Base-by-base conservation (phyloP, 2,329 filamentous ascomycete species). In the Paecilomyces sp. region DNA sequence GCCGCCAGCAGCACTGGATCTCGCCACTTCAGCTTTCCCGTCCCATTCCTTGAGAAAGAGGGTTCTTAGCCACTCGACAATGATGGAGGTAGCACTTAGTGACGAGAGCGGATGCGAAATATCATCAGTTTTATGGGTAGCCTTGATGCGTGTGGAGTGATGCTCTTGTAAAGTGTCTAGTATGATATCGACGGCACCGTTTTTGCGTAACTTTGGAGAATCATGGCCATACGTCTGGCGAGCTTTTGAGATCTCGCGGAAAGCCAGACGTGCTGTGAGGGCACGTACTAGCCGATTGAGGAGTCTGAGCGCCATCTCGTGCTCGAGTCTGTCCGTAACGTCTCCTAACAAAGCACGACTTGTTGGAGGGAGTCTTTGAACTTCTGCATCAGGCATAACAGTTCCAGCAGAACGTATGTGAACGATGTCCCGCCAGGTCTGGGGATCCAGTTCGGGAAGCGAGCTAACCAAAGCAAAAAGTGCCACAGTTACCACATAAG, bases 1-100 rank as follows among this genome's bases (percentile, higher is more conserved):
- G 57, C 90, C 89, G 13, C 90, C 90, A 62, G 92, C 88, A 13
- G 88, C 81, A 31, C 88, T 85, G 67, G 89, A 87, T 58, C 84
- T 86, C 2, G 85, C 79, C 57, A 96, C 83, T 52, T 87, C 83
- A 1, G 89, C 83, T 58, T 84, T 84, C 0, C 91, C 90, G 68
- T 93, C 84, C 92, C 92, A 97, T 62, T 90, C 86, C 58, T 87
- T 85, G 53, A 95, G 75, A 68, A 96, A 83, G 1, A 94, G 82
- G 0, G 88, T 86, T 61, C 89, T 71, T 33, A 79, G 67, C 75
- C 75, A 79, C 61, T 79, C 76, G 22, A 77, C 67, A 30, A 77
- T 72, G 13, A 78, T 62, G 13, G 71, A 70, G 8, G 71, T 64
- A 4, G 70, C 64, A 33, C 66, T 68, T 15, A 69, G 65, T 7